These are phyloP conservation scores for Scheffersomyces stambukii DNA, from an alignment of 1,139 yeast genomes.

Conservation along the genomic window DNA sequence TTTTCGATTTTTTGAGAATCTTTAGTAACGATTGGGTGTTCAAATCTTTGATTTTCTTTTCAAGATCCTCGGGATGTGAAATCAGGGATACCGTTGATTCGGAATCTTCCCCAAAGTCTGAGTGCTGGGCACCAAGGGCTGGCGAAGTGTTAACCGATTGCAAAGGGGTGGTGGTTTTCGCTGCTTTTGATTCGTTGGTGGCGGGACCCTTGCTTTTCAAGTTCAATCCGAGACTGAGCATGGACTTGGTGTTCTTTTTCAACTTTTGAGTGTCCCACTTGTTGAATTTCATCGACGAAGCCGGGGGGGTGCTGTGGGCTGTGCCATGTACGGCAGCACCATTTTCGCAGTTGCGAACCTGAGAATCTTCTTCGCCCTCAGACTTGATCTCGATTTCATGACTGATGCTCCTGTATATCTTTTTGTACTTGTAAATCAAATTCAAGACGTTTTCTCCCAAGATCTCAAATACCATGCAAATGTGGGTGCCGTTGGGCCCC, in stretches of 20 bases:
- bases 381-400: slow-evolving; percentile 10
- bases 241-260: slow-evolving; percentile 21
- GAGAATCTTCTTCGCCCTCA: slow-evolving; percentile 5
- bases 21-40: slow-evolving; percentile 13
- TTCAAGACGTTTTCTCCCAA: slow-evolving; percentile 39
- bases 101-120: too few relatives aligned
- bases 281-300: slow-evolving; percentile 12
- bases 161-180: slow-evolving; percentile 1
- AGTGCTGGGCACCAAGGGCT: slow-evolving; percentile 4
- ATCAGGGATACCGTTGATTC: slow-evolving; percentile 8
- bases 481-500: slow-evolving; percentile 42
- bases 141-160: slow-evolving; percentile 3
- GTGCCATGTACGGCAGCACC: not conserved
- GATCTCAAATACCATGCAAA: slow-evolving; percentile 43
- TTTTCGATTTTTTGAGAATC: slow-evolving; percentile 12
- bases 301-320: not conserved
- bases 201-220: slow-evolving; percentile 7
- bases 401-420: slow-evolving; percentile 11
- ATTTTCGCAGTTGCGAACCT: not conserved
- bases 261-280: slow-evolving; percentile 19
- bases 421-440: slow-evolving; percentile 35
- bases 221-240: slow-evolving; percentile 22
- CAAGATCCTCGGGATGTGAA: slow-evolving; percentile 8
- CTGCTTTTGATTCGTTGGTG: not conserved
- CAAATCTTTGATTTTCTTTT: slow-evolving; percentile 9